phyloP scores from a whole-genome alignment of 495 filamentous ascomycete genomes.

The Pseudomonodictys pantanalensis region DNA sequence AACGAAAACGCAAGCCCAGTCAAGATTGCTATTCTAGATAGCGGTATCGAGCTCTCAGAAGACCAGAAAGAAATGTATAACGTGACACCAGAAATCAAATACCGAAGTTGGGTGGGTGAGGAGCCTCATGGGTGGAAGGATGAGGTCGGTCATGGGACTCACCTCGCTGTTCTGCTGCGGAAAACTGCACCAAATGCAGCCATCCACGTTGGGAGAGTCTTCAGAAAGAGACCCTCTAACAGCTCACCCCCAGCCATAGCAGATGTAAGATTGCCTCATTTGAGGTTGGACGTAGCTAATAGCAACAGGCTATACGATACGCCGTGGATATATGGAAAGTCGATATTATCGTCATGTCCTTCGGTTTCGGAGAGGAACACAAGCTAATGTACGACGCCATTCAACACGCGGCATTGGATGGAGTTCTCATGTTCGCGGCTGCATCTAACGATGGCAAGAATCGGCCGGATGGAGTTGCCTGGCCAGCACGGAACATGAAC shows the following conservation, averaged over 20 bases:
- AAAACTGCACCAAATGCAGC: neutral
- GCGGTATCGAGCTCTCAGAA: neutral
- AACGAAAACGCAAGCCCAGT: neutral
- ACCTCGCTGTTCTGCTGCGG: neutral
- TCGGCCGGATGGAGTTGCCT: neutral
- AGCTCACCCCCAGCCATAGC: neutral
- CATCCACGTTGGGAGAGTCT: neutral
- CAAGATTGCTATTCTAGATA: neutral
- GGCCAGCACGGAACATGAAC: neutral
- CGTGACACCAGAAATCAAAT: neutral
- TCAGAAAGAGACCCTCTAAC: neutral
- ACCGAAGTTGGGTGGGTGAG: neutral
- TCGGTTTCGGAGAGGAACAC: neutral
- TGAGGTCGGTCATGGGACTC: neutral
- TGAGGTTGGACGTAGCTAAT: neutral
- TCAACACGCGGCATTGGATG: neutral
- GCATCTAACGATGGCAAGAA: neutral
- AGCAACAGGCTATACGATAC: neutral
- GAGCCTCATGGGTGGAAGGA: neutral
- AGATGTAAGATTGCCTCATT: neutral
- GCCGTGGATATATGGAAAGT: neutral
- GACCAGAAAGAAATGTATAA: neutral
- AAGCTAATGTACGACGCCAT: neutral
- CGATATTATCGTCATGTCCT: neutral
- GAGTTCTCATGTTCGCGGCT: neutral